phyloP scores from a whole-genome alignment of 2,329 filamentous ascomycete genomes.

The Exophiala xenobiotica region DNA sequence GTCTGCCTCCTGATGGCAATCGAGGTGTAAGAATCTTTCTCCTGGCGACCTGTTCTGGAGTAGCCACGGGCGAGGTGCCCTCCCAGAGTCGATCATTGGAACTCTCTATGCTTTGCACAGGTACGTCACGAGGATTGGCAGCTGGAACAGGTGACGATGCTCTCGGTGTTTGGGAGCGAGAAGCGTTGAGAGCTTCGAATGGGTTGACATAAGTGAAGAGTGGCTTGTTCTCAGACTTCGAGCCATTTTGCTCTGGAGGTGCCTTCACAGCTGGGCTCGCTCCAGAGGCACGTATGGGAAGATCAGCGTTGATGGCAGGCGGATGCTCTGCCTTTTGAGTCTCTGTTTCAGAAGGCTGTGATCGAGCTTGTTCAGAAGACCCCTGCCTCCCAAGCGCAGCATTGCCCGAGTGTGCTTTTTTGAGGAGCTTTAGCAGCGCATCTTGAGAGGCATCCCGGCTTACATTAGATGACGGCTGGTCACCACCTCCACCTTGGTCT shows the following conservation, averaged over 20 bases:
- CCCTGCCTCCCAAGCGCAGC: constrained; percentile 5
- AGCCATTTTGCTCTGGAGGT: constrained; percentile 41
- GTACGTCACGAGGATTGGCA: constrained; percentile 38
- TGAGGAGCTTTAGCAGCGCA: constrained; percentile 81
- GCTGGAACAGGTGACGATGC: neutral
- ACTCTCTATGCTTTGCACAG: constrained; percentile 21
- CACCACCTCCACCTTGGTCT: constrained; percentile 23
- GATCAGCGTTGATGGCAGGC: constrained; percentile 32
- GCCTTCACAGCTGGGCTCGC: constrained; percentile 30
- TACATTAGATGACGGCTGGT: constrained; percentile 24
- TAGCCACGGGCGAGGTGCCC: constrained; percentile 4
- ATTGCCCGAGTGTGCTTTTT: constrained; percentile 57
- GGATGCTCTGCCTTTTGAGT: constrained; percentile 17
- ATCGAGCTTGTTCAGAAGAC: constrained; percentile 13
- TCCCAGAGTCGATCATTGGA: constrained; percentile 8
- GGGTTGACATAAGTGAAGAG: constrained; percentile 72
- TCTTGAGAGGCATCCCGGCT: constrained; percentile 69
- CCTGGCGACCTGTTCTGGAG: constrained; percentile 11
- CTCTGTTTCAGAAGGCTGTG: constrained; percentile 7
- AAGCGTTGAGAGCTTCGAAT: constrained; percentile 68
- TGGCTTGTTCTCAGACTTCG: constrained; percentile 40
- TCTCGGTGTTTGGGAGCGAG: constrained; percentile 54
- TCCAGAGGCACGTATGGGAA: constrained; percentile 37
- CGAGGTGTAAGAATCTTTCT: constrained; percentile 23
- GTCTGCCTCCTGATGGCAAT: constrained; percentile 11